These are phyloP conservation scores for Gremmenia infestans DNA, from an alignment of 2,329 filamentous ascomycete species.

Conservation along the genomic window DNA sequence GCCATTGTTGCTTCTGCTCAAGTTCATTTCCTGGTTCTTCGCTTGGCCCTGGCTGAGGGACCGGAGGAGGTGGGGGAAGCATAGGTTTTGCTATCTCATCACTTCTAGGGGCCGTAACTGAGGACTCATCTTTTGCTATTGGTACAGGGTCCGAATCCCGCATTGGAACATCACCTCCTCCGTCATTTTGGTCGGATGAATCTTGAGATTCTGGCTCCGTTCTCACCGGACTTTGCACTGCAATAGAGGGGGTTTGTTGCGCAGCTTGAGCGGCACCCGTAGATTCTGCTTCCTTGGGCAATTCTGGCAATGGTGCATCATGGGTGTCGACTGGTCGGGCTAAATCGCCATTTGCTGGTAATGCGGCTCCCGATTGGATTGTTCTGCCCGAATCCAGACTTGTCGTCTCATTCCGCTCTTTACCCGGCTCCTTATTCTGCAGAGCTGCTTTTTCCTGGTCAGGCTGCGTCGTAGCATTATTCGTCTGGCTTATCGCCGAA, in stretches of 20 bases:
- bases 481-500: conserved; percentile 13
- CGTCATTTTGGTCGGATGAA: conserved; percentile 17
- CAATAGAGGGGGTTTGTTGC: conserved; percentile 19
- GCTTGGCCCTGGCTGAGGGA: conserved; percentile 16
- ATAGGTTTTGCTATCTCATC: conserved; percentile 19
- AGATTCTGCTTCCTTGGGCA: conserved; percentile 25
- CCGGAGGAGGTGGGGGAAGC: conserved; percentile 25
- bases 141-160: conserved; percentile 20
- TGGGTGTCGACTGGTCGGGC: conserved; percentile 15
- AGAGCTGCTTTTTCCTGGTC: conserved; percentile 28
- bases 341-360: conserved; percentile 22
- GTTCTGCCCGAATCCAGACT: conserved; percentile 11
- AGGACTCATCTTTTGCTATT: conserved; percentile 20
- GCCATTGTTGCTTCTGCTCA: conserved; percentile 34
- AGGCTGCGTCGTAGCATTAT: conserved; percentile 7
- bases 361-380: conserved; percentile 9
- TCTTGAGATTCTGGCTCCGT: conserved; percentile 14
- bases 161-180: conserved; percentile 24
- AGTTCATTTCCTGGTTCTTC: conserved; percentile 22
- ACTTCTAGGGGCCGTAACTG: conserved; percentile 18
- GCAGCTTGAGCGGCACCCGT: conserved; percentile 3
- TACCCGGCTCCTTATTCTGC: conserved; percentile 14
- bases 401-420: conserved; percentile 11
- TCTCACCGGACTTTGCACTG: conserved; percentile 21
- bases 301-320: conserved; percentile 29